phyloP scores from a whole-genome alignment of 1,139 yeast species.

The Saccharomyces hybrid region DNA sequence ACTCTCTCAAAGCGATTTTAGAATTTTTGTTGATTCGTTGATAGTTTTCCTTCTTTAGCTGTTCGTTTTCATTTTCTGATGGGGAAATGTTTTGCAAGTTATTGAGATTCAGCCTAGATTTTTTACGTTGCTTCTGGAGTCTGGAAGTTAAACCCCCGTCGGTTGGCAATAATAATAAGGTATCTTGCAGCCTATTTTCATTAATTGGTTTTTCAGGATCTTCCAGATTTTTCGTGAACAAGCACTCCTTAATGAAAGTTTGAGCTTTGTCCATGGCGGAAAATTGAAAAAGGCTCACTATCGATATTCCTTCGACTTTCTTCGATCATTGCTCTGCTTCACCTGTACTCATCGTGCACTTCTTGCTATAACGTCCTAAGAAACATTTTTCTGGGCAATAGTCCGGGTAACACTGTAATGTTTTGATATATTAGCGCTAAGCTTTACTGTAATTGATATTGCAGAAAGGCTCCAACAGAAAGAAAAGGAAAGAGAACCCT shows the following conservation, averaged over 20 bases:
- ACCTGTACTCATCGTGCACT: not conserved
- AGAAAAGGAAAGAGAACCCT: too few species aligned
- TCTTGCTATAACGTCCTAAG: not conserved
- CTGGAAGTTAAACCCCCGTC: slow-evolving; percentile 27
- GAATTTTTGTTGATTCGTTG: slow-evolving; percentile 25
- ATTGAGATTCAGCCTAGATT: slow-evolving; percentile 13
- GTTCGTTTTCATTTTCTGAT: slow-evolving; percentile 1
- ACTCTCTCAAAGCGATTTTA: slow-evolving; percentile 23
- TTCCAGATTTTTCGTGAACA: slow-evolving; percentile 25
- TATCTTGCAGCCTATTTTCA: slow-evolving; percentile 26
- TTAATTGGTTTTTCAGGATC: slow-evolving; percentile 28
- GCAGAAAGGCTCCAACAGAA: too few species aligned
- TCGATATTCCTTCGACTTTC: not conserved
- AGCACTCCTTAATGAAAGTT: slow-evolving; percentile 25
- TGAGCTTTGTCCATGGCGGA: slow-evolving; percentile 26
- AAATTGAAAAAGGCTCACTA: too few species aligned
- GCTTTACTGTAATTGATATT: too few species aligned
- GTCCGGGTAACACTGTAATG: not conserved
- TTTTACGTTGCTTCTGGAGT: slow-evolving; percentile 15
- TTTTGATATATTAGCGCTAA: too few species aligned
- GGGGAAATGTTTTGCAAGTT: slow-evolving; percentile 4
- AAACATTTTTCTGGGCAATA: not conserved
- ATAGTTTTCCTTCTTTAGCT: slow-evolving; percentile 14
- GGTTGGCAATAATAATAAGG: slow-evolving; percentile 28
- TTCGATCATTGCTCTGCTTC: not conserved